Evolutionary conservation across 1,284 basidiomycete species (phyloP).

Genomic region (Lignosus rhinocerotis): DNA sequence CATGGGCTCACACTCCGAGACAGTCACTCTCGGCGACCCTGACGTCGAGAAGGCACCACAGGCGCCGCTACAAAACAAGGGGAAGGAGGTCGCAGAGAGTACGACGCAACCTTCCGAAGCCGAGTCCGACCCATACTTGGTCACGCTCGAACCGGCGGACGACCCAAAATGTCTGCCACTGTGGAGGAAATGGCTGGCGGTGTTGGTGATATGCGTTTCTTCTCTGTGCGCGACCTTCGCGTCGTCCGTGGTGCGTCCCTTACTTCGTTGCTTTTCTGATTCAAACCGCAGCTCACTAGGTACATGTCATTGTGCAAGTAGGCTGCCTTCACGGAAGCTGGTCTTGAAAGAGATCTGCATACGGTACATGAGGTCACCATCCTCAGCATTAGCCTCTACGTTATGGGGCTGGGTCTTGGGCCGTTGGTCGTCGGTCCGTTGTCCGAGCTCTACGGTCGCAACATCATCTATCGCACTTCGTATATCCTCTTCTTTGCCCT

Average conservation of each 20-base stretch:
- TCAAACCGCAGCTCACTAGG: not conserved
- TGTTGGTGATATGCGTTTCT: conserved; percentile 52
- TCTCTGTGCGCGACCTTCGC: conserved; percentile 70
- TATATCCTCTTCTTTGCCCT: conserved; percentile 44
- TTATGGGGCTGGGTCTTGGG: conserved; percentile 55
- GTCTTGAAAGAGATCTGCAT: conserved; percentile 58
- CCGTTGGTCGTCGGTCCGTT: conserved; percentile 53
- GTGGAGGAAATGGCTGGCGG: conserved; percentile 57
- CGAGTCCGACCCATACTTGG: conserved; percentile 23
- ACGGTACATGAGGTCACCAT: conserved; percentile 67
- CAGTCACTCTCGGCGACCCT: conserved; percentile 15
- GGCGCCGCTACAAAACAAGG: conserved; percentile 4
- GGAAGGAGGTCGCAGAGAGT: not conserved
- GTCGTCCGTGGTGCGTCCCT: conserved; percentile 60
- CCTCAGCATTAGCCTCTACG: conserved; percentile 71
- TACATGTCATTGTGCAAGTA: conserved; percentile 29
- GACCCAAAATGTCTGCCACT: conserved; percentile 51
- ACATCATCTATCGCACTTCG: conserved; percentile 40
- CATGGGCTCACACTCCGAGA: conserved; percentile 11
- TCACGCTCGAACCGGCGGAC: conserved; percentile 48
- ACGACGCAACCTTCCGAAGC: not conserved
- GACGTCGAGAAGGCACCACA: conserved; percentile 16
- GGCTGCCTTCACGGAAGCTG: conserved; percentile 69
- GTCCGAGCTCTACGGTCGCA: conserved; percentile 53
- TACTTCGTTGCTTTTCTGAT: not conserved